These are phyloP conservation scores for Passalora sequoiae DNA, from an alignment of 2,329 filamentous ascomycete genomes.

Conservation along the genomic window DNA sequence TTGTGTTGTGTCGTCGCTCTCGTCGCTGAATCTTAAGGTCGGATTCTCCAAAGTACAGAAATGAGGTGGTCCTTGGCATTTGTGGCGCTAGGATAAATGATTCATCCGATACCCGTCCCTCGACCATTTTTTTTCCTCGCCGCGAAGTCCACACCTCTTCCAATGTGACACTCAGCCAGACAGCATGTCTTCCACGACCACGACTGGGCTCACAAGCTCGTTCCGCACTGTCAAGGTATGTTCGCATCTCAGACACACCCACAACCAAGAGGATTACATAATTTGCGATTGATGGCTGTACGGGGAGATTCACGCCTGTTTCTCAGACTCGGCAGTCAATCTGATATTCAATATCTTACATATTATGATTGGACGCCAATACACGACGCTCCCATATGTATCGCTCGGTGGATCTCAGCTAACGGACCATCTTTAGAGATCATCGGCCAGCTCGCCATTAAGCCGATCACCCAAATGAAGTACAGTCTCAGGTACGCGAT, in stretches of 20 bases:
- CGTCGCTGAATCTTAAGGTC: background rate
- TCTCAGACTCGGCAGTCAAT: slow-evolving; percentile 66
- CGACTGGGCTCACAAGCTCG: background rate
- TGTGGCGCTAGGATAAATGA: slow-evolving; percentile 2
- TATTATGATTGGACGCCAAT: slow-evolving; percentile 67
- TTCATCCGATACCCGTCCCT: too few species aligned
- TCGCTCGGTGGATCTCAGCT: background rate
- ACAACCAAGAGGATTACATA: slow-evolving; percentile 81
- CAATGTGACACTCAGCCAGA: too few species aligned
- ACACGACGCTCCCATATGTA: background rate
- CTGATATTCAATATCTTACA: slow-evolving; percentile 95
- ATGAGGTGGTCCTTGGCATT: background rate
- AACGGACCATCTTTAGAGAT: too few species aligned
- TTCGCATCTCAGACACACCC: background rate
- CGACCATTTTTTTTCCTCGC: background rate
- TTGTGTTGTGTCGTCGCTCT: slow-evolving; percentile 11
- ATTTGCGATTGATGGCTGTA: slow-evolving; percentile 96
- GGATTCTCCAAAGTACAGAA: too few species aligned
- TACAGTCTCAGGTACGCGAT: slow-evolving; percentile 7
- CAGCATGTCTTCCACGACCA: slow-evolving; percentile 10
- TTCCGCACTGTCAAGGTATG: slow-evolving; percentile 10
- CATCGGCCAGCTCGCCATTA: too few species aligned
- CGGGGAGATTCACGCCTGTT: slow-evolving; percentile 89
- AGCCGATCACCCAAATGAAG: background rate
- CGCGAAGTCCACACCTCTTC: background rate